Conservation (phyloP, 2,329 filamentous ascomycete genomes). For the Xylaria sp. region DNA sequence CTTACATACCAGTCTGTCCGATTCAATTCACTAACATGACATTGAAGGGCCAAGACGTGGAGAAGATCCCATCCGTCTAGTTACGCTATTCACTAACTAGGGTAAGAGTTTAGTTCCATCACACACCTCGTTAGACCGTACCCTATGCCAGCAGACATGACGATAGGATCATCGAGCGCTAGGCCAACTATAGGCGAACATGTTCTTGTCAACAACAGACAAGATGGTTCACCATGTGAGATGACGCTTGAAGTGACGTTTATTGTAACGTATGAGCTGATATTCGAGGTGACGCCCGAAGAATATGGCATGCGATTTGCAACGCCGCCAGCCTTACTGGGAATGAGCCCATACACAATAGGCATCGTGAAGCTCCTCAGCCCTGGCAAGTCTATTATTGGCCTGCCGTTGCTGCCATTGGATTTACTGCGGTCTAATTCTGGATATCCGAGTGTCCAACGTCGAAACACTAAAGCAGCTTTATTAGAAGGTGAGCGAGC, state of each 20-base stretch:
- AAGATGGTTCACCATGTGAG: constrained; percentile 18
- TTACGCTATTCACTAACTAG: background rate
- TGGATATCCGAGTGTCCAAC: background rate
- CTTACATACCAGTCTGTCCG: constrained; percentile 2
- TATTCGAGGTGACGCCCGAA: background rate
- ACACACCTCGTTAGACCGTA: background rate
- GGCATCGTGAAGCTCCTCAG: background rate
- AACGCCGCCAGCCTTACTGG: background rate
- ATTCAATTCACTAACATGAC: constrained; percentile 15
- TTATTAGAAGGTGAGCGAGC: constrained; percentile 13
- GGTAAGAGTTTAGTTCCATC: background rate
- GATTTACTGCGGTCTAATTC: background rate
- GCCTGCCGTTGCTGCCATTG: constrained; percentile 7
- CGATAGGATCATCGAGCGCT: constrained; percentile 31
- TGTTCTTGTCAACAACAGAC: background rate
- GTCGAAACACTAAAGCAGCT: background rate
- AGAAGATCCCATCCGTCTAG: constrained; percentile 3
- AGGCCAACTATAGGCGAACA: constrained; percentile 11
- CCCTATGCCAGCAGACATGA: constrained; percentile 17
- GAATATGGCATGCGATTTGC: background rate
- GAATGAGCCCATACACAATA: background rate
- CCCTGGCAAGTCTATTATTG: background rate
- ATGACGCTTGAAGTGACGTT: constrained; percentile 30
- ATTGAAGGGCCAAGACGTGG: background rate
- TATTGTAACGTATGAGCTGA: background rate